Conservation (phyloP, 345 rosid genomes). For the Salix exigua region DNA sequence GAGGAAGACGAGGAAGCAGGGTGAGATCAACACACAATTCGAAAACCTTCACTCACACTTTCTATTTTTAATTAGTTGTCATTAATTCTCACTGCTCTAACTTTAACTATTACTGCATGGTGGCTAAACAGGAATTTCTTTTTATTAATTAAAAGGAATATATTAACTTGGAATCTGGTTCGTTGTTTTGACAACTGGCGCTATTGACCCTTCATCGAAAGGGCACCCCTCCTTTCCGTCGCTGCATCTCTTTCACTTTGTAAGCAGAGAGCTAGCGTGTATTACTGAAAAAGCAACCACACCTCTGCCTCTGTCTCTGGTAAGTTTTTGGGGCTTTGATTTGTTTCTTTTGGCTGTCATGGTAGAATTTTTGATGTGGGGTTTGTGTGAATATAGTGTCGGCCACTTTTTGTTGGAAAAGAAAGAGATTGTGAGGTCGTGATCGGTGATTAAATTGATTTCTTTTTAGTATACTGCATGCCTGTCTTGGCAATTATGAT, state of each 20-base stretch:
- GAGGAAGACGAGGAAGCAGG: not conserved
- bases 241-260: not conserved
- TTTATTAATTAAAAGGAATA: not conserved
- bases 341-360: not conserved
- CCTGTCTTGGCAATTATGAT: not conserved
- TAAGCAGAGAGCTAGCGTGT: not conserved
- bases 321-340: not conserved
- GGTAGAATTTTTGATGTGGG: not conserved
- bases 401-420: not conserved
- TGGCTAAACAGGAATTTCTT: not conserved
- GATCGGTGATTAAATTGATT: not conserved
- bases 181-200: not conserved
- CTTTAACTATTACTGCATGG: not conserved
- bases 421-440: not conserved
- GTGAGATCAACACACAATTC: not conserved
- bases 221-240: not conserved
- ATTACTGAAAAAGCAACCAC: not conserved
- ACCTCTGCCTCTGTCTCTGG: not conserved
- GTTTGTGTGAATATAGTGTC: not conserved
- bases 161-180: not conserved
- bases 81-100: not conserved
- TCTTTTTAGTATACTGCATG: not conserved
- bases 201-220: not conserved
- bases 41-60: not conserved
- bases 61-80: not conserved